Conservation (phyloP, 106 monocot genomes). For the Acorus calamus region DNA sequence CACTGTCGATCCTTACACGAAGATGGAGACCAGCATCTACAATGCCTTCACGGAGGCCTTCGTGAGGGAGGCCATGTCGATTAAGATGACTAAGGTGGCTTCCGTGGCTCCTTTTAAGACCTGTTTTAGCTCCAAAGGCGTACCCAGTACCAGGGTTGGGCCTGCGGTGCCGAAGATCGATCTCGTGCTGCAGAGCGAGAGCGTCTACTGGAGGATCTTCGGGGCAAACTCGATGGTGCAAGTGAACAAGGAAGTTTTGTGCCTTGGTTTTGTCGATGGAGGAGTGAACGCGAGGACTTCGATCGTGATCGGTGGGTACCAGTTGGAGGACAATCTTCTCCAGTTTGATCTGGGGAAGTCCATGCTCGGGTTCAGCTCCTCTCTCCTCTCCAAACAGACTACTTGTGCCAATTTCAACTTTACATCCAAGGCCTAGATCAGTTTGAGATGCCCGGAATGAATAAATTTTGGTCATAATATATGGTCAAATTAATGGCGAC, state of each 20-base stretch:
- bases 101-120: background rate
- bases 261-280: slow-evolving; percentile 7
- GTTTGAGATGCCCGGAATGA: too few species aligned
- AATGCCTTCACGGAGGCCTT: background rate
- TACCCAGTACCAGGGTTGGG: background rate
- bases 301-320: slow-evolving; percentile 4
- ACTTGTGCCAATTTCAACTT: slow-evolving; percentile 2
- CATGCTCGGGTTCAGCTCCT: background rate
- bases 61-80: background rate
- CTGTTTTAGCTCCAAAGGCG: background rate
- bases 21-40: slow-evolving; percentile 9
- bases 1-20: slow-evolving; percentile 4
- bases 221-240: slow-evolving; percentile 4
- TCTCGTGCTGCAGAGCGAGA: background rate
- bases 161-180: background rate
- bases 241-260: background rate
- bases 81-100: background rate
- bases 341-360: background rate
- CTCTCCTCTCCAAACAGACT: background rate
- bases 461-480: too few species aligned
- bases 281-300: background rate
- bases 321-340: slow-evolving; percentile 9
- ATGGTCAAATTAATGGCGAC: too few species aligned
- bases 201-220: background rate
- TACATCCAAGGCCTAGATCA: background rate